Percentiles rank a stretch among this genome's conserved stretches.
These are phyloP conservation scores for Pseudogymnoascus sp. DNA, from an alignment of 2,329 filamentous ascomycete genomes.

Conservation along the genomic window DNA sequence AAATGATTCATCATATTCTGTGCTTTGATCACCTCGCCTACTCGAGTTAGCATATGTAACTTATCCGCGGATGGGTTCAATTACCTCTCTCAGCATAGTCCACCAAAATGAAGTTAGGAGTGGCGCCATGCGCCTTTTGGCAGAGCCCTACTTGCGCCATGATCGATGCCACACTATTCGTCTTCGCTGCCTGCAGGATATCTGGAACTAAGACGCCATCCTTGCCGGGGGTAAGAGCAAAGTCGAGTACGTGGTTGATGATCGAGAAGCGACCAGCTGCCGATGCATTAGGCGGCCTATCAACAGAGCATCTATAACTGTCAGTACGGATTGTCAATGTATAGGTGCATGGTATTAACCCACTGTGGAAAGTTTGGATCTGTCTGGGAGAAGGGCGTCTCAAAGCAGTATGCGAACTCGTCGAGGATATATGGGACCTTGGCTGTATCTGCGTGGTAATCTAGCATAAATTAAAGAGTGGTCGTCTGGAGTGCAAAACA, in stretches of 20 bases:
- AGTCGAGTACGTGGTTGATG: slow-evolving; percentile 57
- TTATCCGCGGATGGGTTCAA: background rate
- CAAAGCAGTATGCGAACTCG: slow-evolving; percentile 60
- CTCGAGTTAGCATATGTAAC: background rate
- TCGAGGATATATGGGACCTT: slow-evolving; percentile 53
- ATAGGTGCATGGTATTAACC: background rate
- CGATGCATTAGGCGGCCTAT: slow-evolving; percentile 46
- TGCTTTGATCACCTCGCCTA: slow-evolving; percentile 24
- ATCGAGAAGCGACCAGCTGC: slow-evolving; percentile 42
- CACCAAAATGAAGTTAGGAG: slow-evolving; percentile 46
- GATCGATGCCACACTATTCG: slow-evolving; percentile 43
- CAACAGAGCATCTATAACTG: slow-evolving; percentile 48
- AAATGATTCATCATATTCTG: slow-evolving; percentile 22
- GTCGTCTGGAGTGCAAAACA: background rate
- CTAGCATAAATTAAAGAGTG: slow-evolving; percentile 33
- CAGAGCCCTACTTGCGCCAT: slow-evolving; percentile 41
- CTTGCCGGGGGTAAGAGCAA: slow-evolving; percentile 26
- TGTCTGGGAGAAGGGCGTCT: slow-evolving; percentile 61
- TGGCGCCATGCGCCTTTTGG: slow-evolving; percentile 35
- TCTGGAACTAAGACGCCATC: slow-evolving; percentile 43
- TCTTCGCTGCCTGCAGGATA: slow-evolving; percentile 32
- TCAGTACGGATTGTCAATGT: background rate
- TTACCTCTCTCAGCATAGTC: slow-evolving; percentile 46
- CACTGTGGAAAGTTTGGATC: slow-evolving; percentile 43
- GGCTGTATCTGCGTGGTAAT: slow-evolving; percentile 45